Base-by-base conservation (phyloP, 163 green algal species). In the Picocystis sp. region DNA sequence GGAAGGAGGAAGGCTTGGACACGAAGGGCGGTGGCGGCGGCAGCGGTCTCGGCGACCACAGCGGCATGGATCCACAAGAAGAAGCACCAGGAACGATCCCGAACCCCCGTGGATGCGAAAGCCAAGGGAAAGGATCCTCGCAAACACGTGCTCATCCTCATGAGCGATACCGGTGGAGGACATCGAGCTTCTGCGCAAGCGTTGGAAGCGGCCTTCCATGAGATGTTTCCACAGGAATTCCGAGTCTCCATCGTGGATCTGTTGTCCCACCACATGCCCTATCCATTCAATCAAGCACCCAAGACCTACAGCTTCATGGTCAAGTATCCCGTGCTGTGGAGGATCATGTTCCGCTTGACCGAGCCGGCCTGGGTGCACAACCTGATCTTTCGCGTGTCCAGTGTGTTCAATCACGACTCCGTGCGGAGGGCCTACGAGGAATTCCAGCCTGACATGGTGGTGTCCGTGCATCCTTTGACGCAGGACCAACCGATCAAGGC, bases 381-480 rank as follows among this genome's bases (percentile, higher is more conserved):
- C n/a, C 70, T 81, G 9, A 76, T 79, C 68, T 60, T 86, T 33
- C 43, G 24, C 22, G 14, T 44, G 43, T 38, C 29, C 5, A 38
- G 29, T 8, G 29, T 38, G 29, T 38, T 38, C 29, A 38, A 38
- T 8, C 29, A 38, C 29, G 11, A 46, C 47, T 57, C 47, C 55
- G 11, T 43, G 41, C 15, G 50, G 1, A 53, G 65, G 57, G 71
- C 59, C 3, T 86, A 88, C 50, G 73, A 85, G 55, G 50, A 78
- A 11, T 91, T 86, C 65, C 52, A 87, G 22, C 89, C 89, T 3
- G 76, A 96, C 71, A 69, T 97, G 8, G 79, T 96, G 42, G 80
- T 92, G 29, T 92, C 75, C 9, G 89, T 98, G 45, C 89, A 98
- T 69, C 89, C 89, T 13, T 72, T 98, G 9, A 91, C 97, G 81